Base-by-base conservation (phyloP, 2,329 filamentous ascomycete genomes). In the Colletotrichum cereale region DNA sequence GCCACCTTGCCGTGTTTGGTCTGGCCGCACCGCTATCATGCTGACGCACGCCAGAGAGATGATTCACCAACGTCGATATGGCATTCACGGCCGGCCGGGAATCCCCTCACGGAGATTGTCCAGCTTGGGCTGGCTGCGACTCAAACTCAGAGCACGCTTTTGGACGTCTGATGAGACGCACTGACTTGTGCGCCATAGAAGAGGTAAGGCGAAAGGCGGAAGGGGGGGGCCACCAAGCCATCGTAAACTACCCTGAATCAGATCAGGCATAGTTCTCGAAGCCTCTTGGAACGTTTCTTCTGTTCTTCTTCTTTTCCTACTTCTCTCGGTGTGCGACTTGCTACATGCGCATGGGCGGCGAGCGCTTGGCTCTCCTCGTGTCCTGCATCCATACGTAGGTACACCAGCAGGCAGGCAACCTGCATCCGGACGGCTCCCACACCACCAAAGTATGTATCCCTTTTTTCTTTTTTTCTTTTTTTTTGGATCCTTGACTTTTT, bases 261-360 rank as follows among this genome's bases (percentile, higher is more conserved):
- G 61, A 66, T 72, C 60, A 52, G 61, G 65, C 60, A 58, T 55
- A 36, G 31, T 72, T 72, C 66, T 72, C 47, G 60, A 69, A 72
- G 66, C 21, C 44, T 38, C 18, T 42, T 69, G 55, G 69, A 72
- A 64, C 58, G 55, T 60, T 47, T 26, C 47, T 56, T 56, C 14
- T 40, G 36, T 12, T 12, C 38, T 14, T 18, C 38, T 40, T 40
- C 12, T 42, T 7, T 18, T 6, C 21, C 8, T n/a, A 12, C 21
- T 12, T 47, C n/a, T 24, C 3, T 24, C 44, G 47, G 64, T 29
- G 50, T 64, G 44, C 53, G n/a, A n/a, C 24, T 24, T 24, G 21
- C 44, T 31, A 48, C 58, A 55, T 31, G 40, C 58, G 66, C 60
- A 60, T 69, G 66, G 66, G 56, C 52, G 21, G 24, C n/a, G 26